Conservation (phyloP, 495 filamentous ascomycete genomes). For the Hypoxylon cercidicola region DNA sequence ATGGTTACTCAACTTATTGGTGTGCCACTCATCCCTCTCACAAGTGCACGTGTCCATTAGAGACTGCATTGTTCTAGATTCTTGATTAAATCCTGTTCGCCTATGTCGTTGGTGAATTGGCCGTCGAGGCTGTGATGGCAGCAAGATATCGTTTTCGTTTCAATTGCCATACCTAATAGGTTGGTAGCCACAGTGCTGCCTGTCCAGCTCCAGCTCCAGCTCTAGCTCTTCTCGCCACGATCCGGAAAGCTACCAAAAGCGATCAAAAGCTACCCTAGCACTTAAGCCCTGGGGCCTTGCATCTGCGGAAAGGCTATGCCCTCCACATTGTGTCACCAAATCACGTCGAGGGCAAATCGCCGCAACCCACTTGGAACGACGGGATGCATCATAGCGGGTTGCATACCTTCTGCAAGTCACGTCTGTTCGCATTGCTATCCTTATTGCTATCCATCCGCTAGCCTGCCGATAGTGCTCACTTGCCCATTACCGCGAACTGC, state of each 20-base stretch:
- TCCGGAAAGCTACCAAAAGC: slow-evolving; percentile 27
- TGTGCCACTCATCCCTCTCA: slow-evolving; percentile 14
- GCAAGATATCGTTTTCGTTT: neutral
- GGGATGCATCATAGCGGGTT: slow-evolving; percentile 33
- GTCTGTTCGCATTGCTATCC: slow-evolving; percentile 35
- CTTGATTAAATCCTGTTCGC: neutral
- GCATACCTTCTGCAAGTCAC: slow-evolving; percentile 36
- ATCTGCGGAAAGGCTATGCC: slow-evolving; percentile 42
- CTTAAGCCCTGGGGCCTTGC: slow-evolving; percentile 22
- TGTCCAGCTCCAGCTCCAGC: neutral
- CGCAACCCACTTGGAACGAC: slow-evolving; percentile 28
- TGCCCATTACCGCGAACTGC: slow-evolving; percentile 14
- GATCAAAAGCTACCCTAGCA: neutral
- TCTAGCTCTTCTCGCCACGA: slow-evolving; percentile 22
- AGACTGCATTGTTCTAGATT: slow-evolving; percentile 28
- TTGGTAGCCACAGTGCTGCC: neutral
- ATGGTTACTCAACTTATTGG: neutral
- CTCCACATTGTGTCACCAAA: slow-evolving; percentile 38
- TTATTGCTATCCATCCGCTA: slow-evolving; percentile 18
- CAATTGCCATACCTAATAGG: neutral
- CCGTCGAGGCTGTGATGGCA: neutral
- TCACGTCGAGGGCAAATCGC: slow-evolving; percentile 33
- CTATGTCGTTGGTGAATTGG: neutral
- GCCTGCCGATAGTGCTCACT: slow-evolving; percentile 1
- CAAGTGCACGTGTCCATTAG: slow-evolving; percentile 15